Evolutionary conservation across 345 rosid species (phyloP), one percentile per base, ranked within the genome.

Genomic region (Gossypium ekmanianum): DNA sequence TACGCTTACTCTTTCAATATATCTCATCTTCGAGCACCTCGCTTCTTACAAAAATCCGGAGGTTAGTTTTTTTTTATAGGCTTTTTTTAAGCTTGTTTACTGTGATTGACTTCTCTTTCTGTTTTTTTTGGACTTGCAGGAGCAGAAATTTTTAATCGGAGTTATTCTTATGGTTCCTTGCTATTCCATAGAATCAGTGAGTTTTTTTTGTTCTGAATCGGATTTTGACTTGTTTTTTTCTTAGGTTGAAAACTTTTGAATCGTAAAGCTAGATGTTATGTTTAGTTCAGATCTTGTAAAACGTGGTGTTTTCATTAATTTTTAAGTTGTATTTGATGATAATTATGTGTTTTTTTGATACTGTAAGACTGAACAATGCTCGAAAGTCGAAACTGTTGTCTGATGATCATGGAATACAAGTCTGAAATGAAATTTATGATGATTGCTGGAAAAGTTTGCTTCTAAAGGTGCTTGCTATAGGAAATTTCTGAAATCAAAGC

Each of bases 131-230:
- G 11, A 64, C 45, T 73, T 43, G 64, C 93, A 95, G 99, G 99
- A 96, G 79, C 99, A 96, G 79, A 96, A 86, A 81, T 93, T 96
- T 87, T 84, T 93, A 81, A 93, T 96, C 17, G 99, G 99, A 62
- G 98, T 96, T 83, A 90, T 93, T 81, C 84, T 96, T 61, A 93
- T 96, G 99, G 99, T 96, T 84, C 99, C 99, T 59, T 93, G 93
- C 89, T 96, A 93, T 77, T 88, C 94, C 0, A 62, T 96, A 26
- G 99, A 93, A 82, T 96, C 99, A 2, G 99, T 93, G 69, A 88
- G 97, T 79, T 45, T 9, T 70, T 67, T 18, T 52, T 52, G 17
- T 3, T 27, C 3, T 51, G 5, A 24, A 9, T 45, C 7, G 65
- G 39, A 41, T 44, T 56, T 34, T 39, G 29, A 57, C 50, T 57